phyloP scores from a whole-genome alignment of 805 yeast genomes.

The Candida orba region DNA sequence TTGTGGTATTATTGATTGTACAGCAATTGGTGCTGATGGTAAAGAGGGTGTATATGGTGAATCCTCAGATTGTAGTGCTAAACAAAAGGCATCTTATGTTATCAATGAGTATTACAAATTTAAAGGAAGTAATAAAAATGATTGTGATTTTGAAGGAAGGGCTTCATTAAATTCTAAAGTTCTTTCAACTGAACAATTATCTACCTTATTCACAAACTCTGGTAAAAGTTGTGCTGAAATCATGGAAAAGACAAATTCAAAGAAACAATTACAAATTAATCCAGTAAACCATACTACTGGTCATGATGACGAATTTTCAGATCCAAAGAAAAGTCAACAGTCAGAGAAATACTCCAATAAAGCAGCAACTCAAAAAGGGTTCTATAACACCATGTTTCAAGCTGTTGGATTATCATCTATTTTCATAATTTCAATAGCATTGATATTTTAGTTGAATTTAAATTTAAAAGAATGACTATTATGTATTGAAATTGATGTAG shows the following conservation, averaged over 20 bases:
- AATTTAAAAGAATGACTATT: neutral
- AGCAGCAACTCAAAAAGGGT: slow-evolving; percentile 4
- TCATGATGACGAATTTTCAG: neutral
- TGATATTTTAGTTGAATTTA: neutral
- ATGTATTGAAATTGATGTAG: neutral
- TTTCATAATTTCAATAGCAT: neutral
- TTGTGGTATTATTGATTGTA: slow-evolving; percentile 53
- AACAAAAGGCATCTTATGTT: slow-evolving; percentile 55
- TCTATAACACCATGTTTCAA: slow-evolving; percentile 8
- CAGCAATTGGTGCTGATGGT: slow-evolving; percentile 54
- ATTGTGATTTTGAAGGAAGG: slow-evolving; percentile 23
- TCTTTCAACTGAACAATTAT: slow-evolving; percentile 7
- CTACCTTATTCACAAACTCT: slow-evolving; percentile 1
- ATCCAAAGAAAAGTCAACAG: neutral
- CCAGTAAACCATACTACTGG: neutral
- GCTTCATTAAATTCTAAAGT: slow-evolving; percentile 12
- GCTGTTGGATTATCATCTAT: slow-evolving; percentile 2
- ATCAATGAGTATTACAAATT: slow-evolving; percentile 54
- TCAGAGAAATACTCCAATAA: slow-evolving; percentile 1
- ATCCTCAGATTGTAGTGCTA: slow-evolving; percentile 57
- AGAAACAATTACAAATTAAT: neutral
- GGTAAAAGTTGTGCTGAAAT: slow-evolving; percentile 18
- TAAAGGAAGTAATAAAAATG: slow-evolving; percentile 29
- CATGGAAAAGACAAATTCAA: slow-evolving; percentile 7
- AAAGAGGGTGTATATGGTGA: slow-evolving; percentile 54